A percentile compares a stretch with the other conserved stretches of the same genome.
Conservation (phyloP, 257 asterid genomes). For the Solanum chiquidenum region DNA sequence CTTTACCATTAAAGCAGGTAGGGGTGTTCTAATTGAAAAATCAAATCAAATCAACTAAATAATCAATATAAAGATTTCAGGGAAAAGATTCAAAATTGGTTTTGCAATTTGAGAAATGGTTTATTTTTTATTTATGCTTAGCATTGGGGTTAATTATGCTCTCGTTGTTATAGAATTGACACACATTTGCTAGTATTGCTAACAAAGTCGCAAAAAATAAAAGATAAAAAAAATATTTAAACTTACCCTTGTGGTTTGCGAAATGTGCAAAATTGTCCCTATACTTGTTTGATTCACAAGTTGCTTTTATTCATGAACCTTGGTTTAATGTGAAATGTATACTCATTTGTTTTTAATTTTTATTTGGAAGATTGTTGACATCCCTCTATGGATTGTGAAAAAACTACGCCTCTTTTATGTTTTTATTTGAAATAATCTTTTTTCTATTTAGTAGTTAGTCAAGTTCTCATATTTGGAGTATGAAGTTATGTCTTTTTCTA, state of each 20-base stretch:
- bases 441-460: background rate
- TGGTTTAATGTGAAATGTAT: background rate
- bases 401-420: background rate
- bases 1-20: background rate
- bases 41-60: background rate
- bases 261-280: background rate
- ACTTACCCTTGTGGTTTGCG: background rate
- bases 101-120: background rate
- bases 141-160: background rate
- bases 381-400: background rate
- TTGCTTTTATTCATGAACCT: background rate
- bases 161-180: background rate
- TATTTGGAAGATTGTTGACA: background rate
- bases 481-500: background rate
- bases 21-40: background rate
- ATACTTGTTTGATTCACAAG: background rate
- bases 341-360: background rate
- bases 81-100: background rate
- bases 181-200: background rate
- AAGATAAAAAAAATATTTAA: background rate
- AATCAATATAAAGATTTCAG: background rate
- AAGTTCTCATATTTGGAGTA: background rate
- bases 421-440: background rate
- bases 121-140: background rate
- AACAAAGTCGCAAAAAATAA: background rate